Conservation (phyloP, 768 basidiomycete genomes). For the Pleurotus eryngii region DNA sequence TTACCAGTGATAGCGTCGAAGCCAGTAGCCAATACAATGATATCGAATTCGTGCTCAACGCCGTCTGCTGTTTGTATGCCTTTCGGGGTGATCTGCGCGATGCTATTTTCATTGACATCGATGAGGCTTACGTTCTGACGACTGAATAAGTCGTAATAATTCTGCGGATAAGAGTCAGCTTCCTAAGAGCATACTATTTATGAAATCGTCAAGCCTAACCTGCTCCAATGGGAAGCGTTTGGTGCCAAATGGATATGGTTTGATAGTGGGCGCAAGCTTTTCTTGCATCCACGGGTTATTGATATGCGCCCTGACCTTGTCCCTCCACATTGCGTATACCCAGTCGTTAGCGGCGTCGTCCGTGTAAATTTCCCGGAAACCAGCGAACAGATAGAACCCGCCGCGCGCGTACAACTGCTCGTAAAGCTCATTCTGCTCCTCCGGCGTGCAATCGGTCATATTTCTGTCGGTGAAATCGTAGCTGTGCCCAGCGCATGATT, state of each 20-base stretch:
- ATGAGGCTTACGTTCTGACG: slow-evolving; percentile 20
- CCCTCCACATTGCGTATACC: slow-evolving; percentile 12
- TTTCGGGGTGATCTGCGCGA: slow-evolving; percentile 16
- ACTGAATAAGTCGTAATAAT: slow-evolving; percentile 22
- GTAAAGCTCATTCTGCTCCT: slow-evolving; percentile 10
- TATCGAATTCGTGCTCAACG: slow-evolving; percentile 17
- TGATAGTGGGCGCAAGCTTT: slow-evolving; percentile 12
- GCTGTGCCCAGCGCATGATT: slow-evolving; percentile 1
- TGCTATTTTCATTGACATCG: slow-evolving; percentile 17
- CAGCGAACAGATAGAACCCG: slow-evolving; percentile 7
- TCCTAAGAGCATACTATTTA: neutral
- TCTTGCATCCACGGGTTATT: slow-evolving; percentile 6
- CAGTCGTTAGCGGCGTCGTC: neutral
- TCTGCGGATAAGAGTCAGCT: neutral
- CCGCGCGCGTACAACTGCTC: slow-evolving; percentile 13
- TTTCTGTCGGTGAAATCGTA: neutral
- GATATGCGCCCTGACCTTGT: slow-evolving; percentile 10
- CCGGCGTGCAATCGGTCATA: slow-evolving; percentile 1
- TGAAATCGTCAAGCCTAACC: neutral
- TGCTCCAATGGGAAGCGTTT: slow-evolving; percentile 12
- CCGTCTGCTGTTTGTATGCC: slow-evolving; percentile 19
- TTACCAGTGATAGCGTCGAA: slow-evolving; percentile 22
- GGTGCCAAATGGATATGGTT: slow-evolving; percentile 11
- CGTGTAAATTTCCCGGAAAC: slow-evolving; percentile 8
- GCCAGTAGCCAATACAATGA: slow-evolving; percentile 21